A percentile compares a stretch with the other conserved stretches of the same genome.
Conservation (phyloP, 495 filamentous ascomycete genomes). For the Apodospora peruviana region DNA sequence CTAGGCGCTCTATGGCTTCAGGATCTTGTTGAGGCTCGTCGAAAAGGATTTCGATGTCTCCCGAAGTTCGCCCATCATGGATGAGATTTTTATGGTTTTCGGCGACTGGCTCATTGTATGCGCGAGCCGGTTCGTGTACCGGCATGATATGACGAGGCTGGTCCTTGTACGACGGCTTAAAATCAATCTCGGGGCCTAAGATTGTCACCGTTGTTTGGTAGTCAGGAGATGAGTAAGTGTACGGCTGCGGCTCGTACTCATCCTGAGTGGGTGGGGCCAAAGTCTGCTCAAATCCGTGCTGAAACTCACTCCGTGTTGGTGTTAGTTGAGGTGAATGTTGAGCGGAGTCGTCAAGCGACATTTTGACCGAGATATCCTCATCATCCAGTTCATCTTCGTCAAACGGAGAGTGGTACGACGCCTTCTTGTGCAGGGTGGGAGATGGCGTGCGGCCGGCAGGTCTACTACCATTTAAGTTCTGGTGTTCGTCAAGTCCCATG, state of each 20-base stretch:
- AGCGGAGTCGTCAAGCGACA: slow-evolving; percentile 33
- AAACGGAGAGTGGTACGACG: slow-evolving; percentile 35
- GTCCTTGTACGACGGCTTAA: slow-evolving; percentile 28
- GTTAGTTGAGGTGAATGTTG: slow-evolving; percentile 23
- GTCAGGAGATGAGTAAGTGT: slow-evolving; percentile 22
- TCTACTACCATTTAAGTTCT: slow-evolving; percentile 8
- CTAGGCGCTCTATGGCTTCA: slow-evolving; percentile 21
- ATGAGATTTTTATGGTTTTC: slow-evolving; percentile 6
- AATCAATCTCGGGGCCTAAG: slow-evolving; percentile 36
- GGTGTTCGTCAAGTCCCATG: slow-evolving; percentile 4
- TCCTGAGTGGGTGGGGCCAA: slow-evolving; percentile 13
- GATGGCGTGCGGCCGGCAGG: too few species aligned
- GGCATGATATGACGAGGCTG: slow-evolving; percentile 17
- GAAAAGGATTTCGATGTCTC: not conserved
- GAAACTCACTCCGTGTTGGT: slow-evolving; percentile 22
- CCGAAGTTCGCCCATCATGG: too few species aligned
- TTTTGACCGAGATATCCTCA: slow-evolving; percentile 34
- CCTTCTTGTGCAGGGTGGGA: slow-evolving; percentile 18
- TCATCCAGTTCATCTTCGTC: slow-evolving; percentile 31
- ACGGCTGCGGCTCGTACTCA: slow-evolving; percentile 36
- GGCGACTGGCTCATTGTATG: slow-evolving; percentile 6
- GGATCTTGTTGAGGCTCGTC: slow-evolving; percentile 10
- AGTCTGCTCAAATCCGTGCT: slow-evolving; percentile 10
- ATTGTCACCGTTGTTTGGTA: slow-evolving; percentile 42
- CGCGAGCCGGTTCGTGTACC: slow-evolving; percentile 9